Base-by-base conservation (phyloP, 2,329 filamentous ascomycete genomes). In the Phialophora chinensis region DNA sequence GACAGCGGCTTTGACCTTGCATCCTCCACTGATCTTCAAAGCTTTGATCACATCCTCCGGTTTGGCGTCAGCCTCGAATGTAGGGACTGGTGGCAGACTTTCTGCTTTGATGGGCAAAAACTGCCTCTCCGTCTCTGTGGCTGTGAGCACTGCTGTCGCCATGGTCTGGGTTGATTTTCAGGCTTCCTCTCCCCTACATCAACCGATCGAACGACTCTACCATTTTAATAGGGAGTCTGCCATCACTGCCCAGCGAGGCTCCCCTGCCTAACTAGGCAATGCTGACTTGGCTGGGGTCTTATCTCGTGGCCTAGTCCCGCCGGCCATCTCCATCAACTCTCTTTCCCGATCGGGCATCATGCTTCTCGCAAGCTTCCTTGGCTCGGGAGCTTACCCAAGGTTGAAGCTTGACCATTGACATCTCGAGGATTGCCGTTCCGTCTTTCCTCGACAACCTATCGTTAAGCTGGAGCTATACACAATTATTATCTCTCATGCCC, bases 61-160 rank as follows among this genome's bases (percentile, higher is more conserved):
- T 2, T 62, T 42, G 2, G 44, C 58, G 17, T 60, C 62, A 25
- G 38, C 50, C 33, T 58, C 56, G n/a, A 67, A 64, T 14, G 61
- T 64, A 31, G 54, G 65, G n/a, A 67, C 65, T 11, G 55, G 33
- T 14, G 65, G 65, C 25, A 67, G 50, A 27, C 17, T 60, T 20
- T 66, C 63, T 14, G 47, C 63, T 14, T 66, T 66, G 44, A 66
- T 62, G n/a, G 63, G 63, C n/a, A 66, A 20, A 14, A 66, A 66
- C 2, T 52, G 42, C 25, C 59, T 53, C 20, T 66, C 63, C 20
- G 50, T 17, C 25, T 60, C 35, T 1, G 25, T 53, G 49, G 31
- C 56, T 10, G 52, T 62, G 27, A 62, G 17, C 23, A 52, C 62
- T 44, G 59, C 53, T n/a, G 63, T 66, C 31, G 59, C 63, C 63